Percentiles rank a stretch among this genome's conserved stretches.
Evolutionary conservation across 2,329 filamentous ascomycete species (phyloP).

Genomic region (Colletotrichum scovillei): DNA sequence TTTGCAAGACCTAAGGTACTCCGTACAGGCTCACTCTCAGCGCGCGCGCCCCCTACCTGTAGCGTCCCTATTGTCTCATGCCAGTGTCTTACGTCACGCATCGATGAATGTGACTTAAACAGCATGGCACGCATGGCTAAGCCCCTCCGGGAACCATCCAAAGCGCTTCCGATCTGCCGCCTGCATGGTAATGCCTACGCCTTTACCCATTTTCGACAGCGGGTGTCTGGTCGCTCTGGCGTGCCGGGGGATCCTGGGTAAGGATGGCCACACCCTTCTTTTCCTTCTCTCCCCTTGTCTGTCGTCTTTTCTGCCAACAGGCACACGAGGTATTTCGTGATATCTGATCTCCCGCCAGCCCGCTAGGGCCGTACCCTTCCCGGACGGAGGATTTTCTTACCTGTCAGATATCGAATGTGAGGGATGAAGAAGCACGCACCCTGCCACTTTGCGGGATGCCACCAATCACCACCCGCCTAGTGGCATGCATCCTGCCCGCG

Average conservation of each 20-base stretch:
- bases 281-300: neutral
- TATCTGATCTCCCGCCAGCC: constrained; percentile 11
- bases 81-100: constrained; percentile 5
- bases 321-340: neutral
- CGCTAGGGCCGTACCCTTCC: constrained; percentile 23
- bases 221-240: neutral
- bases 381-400: neutral
- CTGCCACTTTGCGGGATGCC: constrained; percentile 9
- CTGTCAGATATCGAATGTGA: constrained; percentile 33
- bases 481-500: constrained; percentile 30
- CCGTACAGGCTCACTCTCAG: too few species aligned
- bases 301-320: neutral
- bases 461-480: constrained; percentile 28
- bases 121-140: neutral
- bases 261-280: neutral
- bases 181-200: neutral
- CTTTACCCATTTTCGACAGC: neutral
- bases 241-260: neutral
- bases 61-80: neutral
- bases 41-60: neutral
- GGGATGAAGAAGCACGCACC: constrained; percentile 11
- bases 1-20: constrained; percentile 10
- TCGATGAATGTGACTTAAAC: neutral
- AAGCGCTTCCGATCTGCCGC: constrained; percentile 4
- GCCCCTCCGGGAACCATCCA: neutral